Evolutionary conservation across 805 yeast genomes (phyloP).

Genomic region (Cephaloascus fragrans): DNA sequence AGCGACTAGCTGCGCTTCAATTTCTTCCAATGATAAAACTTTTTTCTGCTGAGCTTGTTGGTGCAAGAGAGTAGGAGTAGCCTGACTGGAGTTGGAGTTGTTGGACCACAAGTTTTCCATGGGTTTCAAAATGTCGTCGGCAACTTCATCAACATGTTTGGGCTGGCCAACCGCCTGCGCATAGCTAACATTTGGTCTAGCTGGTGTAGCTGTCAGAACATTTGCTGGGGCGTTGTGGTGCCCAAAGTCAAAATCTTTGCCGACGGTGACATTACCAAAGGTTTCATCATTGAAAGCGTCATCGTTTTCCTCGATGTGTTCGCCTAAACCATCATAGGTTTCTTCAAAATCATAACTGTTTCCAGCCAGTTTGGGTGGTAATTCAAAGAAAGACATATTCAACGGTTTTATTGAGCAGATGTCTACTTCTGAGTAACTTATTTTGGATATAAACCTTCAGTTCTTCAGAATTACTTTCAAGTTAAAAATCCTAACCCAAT

Average conservation of each 20-base stretch:
- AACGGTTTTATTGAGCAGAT: neutral
- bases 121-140: constrained; percentile 45
- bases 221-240: constrained; percentile 9
- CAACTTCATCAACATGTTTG: constrained; percentile 3
- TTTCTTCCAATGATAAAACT: constrained; percentile 68
- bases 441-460: no score
- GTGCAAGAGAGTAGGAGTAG: constrained; percentile 10
- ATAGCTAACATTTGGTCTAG: constrained; percentile 21
- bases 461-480: no score
- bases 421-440: neutral
- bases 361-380: constrained; percentile 33
- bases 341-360: constrained; percentile 70
- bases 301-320: constrained; percentile 50
- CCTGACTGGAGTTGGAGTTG: constrained; percentile 16
- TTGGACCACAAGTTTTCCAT: constrained; percentile 58
- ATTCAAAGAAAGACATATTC: constrained; percentile 64
- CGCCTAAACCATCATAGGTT: constrained; percentile 72
- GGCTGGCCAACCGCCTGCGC: constrained; percentile 29
- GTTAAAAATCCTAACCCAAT: no score
- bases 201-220: constrained; percentile 1
- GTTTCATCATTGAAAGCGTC: constrained; percentile 79
- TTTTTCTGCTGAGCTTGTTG: constrained; percentile 19
- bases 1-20: constrained; percentile 67
- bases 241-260: constrained; percentile 61
- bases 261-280: constrained; percentile 51